Evolutionary conservation across 257 asterid species (phyloP).

Genomic region (Nicotiana otophora): DNA sequence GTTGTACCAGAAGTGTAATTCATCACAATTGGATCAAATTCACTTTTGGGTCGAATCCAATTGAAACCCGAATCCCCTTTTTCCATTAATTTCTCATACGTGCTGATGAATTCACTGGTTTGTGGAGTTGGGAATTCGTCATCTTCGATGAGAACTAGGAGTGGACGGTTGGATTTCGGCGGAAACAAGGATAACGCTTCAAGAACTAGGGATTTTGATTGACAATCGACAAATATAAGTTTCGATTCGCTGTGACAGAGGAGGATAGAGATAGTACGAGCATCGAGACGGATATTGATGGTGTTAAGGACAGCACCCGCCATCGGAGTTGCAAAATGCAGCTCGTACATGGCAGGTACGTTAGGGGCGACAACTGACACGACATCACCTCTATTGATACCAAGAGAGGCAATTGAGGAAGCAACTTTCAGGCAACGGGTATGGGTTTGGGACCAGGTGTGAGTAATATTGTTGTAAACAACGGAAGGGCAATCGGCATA

Average conservation of each 20-base stretch:
- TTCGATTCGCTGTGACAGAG: slow-evolving; percentile 54
- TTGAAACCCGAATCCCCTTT: slow-evolving; percentile 45
- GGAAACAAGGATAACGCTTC: slow-evolving; percentile 59
- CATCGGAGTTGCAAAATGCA: slow-evolving; percentile 73
- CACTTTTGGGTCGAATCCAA: slow-evolving; percentile 57
- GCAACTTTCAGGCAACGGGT: slow-evolving; percentile 47
- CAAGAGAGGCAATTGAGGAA: slow-evolving; percentile 44
- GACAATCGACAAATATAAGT: slow-evolving; percentile 53
- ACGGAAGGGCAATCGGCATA: slow-evolving; percentile 58
- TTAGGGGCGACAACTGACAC: slow-evolving; percentile 68
- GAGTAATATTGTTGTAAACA: slow-evolving; percentile 30
- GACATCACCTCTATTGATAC: slow-evolving; percentile 47
- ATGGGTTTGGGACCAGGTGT: slow-evolving; percentile 61
- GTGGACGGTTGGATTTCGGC: slow-evolving; percentile 23
- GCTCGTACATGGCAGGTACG: slow-evolving; percentile 76
- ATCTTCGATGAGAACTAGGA: slow-evolving; percentile 34
- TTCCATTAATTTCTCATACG: slow-evolving; percentile 33
- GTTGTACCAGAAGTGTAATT: slow-evolving; percentile 91
- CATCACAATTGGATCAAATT: slow-evolving; percentile 46
- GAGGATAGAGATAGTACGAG: slow-evolving; percentile 52
- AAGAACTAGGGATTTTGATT: slow-evolving; percentile 29
- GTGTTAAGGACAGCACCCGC: slow-evolving; percentile 66
- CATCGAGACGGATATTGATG: slow-evolving; percentile 64
- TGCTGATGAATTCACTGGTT: background rate
- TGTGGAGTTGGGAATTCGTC: slow-evolving; percentile 1